Evolutionary conservation across 2,329 filamentous ascomycete genomes (phyloP).

Genomic region (Trichoderma simmonsii): DNA sequence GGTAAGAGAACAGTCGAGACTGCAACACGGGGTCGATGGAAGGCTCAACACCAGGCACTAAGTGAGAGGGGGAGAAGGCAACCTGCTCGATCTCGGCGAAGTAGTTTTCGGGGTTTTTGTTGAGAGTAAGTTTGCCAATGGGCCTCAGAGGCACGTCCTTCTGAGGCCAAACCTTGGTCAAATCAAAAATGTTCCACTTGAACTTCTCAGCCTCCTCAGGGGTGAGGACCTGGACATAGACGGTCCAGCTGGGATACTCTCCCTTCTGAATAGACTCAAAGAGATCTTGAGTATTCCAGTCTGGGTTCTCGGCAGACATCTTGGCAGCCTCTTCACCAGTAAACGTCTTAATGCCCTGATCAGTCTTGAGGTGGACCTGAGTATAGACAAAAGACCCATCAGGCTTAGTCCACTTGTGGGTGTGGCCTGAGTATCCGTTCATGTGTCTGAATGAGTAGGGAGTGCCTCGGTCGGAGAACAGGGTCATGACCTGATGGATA

Average conservation of each 20-base stretch:
- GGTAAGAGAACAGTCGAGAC: slow-evolving; percentile 58
- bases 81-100: slow-evolving; percentile 68
- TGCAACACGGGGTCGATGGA: slow-evolving; percentile 62
- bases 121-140: slow-evolving; percentile 62
- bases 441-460: slow-evolving; percentile 64
- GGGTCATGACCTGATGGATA: slow-evolving; percentile 61
- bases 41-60: slow-evolving; percentile 62
- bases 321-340: slow-evolving; percentile 54
- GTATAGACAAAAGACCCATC: slow-evolving; percentile 65
- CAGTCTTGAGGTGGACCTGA: slow-evolving; percentile 61
- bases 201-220: slow-evolving; percentile 61
- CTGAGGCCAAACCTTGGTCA: slow-evolving; percentile 69
- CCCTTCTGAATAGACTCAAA: slow-evolving; percentile 60
- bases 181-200: slow-evolving; percentile 63
- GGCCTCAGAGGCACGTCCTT: slow-evolving; percentile 57
- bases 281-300: slow-evolving; percentile 61
- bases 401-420: slow-evolving; percentile 63
- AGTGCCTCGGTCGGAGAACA: slow-evolving; percentile 65
- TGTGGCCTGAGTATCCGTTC: slow-evolving; percentile 66
- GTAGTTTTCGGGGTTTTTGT: slow-evolving; percentile 64
- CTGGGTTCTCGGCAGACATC: slow-evolving; percentile 56
- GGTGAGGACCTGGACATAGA: slow-evolving; percentile 61
- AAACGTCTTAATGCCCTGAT: slow-evolving; percentile 60
- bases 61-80: slow-evolving; percentile 61
- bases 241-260: slow-evolving; percentile 61